A percentile compares a stretch with the other conserved stretches of the same genome.
Conservation (phyloP, 257 asterid species). For the Apocynum venetum region DNA sequence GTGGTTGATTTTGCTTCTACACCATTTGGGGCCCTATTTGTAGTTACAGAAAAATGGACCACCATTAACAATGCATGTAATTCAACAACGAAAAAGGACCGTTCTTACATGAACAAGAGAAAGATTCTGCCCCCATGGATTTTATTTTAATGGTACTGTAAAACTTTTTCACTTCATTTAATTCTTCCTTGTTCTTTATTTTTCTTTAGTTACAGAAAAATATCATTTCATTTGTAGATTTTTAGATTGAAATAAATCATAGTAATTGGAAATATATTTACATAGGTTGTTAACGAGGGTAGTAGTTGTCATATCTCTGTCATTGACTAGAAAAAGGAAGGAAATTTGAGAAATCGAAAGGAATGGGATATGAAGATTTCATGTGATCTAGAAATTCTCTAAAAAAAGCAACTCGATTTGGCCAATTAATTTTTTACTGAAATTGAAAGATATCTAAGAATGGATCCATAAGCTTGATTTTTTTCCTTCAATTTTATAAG, state of each 20-base stretch:
- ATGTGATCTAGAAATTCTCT: slow-evolving; percentile 3
- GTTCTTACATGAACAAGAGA: not conserved
- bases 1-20: not conserved
- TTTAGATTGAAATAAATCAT: not conserved
- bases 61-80: slow-evolving; percentile 8
- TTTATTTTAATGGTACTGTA: not conserved
- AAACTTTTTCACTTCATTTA: slow-evolving; percentile 5
- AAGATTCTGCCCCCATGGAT: slow-evolving; percentile 4
- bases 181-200: not conserved
- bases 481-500: not conserved
- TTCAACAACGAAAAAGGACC: not conserved
- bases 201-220: too few species aligned
- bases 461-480: not conserved
- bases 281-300: not conserved
- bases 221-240: not conserved
- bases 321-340: not conserved
- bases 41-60: slow-evolving; percentile 11
- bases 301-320: not conserved
- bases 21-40: not conserved
- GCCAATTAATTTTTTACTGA: not conserved
- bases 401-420: not conserved
- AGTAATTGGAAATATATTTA: not conserved
- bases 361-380: slow-evolving; percentile 4
- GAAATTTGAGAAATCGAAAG: not conserved
- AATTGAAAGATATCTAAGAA: slow-evolving; percentile 11